These are phyloP conservation scores for Herpetospermum pedunculosum DNA, from an alignment of 306 rosid genomes.

Conservation along the genomic window DNA sequence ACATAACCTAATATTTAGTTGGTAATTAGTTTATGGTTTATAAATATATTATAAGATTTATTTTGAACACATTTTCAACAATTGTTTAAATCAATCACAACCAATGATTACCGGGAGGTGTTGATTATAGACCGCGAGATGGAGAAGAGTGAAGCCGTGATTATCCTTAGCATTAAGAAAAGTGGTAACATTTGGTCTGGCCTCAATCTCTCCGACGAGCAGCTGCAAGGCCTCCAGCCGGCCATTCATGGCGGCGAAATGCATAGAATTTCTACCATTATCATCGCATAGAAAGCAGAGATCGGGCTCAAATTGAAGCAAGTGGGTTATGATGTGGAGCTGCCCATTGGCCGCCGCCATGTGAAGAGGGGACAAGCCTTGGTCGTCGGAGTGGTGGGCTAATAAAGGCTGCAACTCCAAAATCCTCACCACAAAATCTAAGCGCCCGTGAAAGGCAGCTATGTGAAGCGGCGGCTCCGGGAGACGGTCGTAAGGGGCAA, in stretches of 20 bases:
- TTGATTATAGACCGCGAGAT: slow-evolving; percentile 19
- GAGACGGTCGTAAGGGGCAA: not conserved
- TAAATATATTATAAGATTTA: too few relatives aligned
- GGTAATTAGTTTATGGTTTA: too few relatives aligned
- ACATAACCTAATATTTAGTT: too few relatives aligned
- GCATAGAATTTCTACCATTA: slow-evolving; percentile 18
- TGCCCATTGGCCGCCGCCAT: slow-evolving; percentile 16
- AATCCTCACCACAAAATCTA: slow-evolving; percentile 7
- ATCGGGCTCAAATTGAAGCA: not conserved
- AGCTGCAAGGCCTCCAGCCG: slow-evolving; percentile 1
- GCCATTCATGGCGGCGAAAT: slow-evolving; percentile 20
- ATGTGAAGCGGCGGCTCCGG: slow-evolving; percentile 23
- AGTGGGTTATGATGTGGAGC: not conserved
- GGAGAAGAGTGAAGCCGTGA: slow-evolving; percentile 20
- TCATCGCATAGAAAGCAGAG: slow-evolving; percentile 9
- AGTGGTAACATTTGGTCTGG: not conserved
- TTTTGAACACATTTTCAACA: too few relatives aligned
- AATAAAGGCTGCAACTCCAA: slow-evolving; percentile 14
- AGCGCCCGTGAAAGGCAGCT: slow-evolving; percentile 15
- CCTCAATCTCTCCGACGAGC: not conserved
- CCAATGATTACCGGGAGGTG: too few relatives aligned
- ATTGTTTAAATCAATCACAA: too few relatives aligned
- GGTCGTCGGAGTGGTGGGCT: slow-evolving; percentile 14
- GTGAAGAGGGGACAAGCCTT: slow-evolving; percentile 19
- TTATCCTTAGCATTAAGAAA: slow-evolving; percentile 12